phyloP scores from a whole-genome alignment of 2,329 filamentous ascomycete species.

The Colletotrichum scovillei region DNA sequence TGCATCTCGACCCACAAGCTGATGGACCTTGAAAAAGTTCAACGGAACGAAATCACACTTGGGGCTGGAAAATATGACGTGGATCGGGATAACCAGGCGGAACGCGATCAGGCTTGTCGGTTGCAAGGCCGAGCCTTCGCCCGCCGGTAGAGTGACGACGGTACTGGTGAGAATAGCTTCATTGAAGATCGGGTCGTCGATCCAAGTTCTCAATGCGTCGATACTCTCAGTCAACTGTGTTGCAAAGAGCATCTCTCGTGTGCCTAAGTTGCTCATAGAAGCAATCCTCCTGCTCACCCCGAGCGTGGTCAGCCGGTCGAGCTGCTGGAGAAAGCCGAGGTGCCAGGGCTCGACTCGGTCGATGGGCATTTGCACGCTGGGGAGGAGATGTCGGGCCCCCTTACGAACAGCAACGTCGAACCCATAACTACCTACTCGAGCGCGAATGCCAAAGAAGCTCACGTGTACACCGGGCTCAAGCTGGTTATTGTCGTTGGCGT shows the following conservation, averaged over 20 bases:
- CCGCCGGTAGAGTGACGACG: slow-evolving; percentile 53
- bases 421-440: slow-evolving; percentile 61
- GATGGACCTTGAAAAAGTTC: slow-evolving; percentile 75
- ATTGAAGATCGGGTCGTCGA: slow-evolving; percentile 58
- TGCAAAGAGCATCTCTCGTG: slow-evolving; percentile 57
- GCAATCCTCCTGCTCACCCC: slow-evolving; percentile 52
- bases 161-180: slow-evolving; percentile 57
- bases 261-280: slow-evolving; percentile 49
- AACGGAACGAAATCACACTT: slow-evolving; percentile 71
- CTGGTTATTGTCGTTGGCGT: slow-evolving; percentile 58
- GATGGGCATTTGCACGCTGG: slow-evolving; percentile 66
- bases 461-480: slow-evolving; percentile 66
- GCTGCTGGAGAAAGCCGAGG: slow-evolving; percentile 61
- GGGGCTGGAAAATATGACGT: slow-evolving; percentile 61
- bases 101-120: slow-evolving; percentile 63
- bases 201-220: slow-evolving; percentile 51
- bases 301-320: slow-evolving; percentile 57
- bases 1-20: slow-evolving; percentile 68
- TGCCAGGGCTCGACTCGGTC: slow-evolving; percentile 66
- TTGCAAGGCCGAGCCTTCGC: slow-evolving; percentile 35
- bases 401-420: slow-evolving; percentile 73
- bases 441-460: slow-evolving; percentile 68
- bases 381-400: slow-evolving; percentile 68
- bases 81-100: slow-evolving; percentile 71
- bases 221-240: slow-evolving; percentile 56